These are phyloP conservation scores for Fusarium compactum DNA, from an alignment of 2,329 filamentous ascomycete genomes.

Conservation along the genomic window DNA sequence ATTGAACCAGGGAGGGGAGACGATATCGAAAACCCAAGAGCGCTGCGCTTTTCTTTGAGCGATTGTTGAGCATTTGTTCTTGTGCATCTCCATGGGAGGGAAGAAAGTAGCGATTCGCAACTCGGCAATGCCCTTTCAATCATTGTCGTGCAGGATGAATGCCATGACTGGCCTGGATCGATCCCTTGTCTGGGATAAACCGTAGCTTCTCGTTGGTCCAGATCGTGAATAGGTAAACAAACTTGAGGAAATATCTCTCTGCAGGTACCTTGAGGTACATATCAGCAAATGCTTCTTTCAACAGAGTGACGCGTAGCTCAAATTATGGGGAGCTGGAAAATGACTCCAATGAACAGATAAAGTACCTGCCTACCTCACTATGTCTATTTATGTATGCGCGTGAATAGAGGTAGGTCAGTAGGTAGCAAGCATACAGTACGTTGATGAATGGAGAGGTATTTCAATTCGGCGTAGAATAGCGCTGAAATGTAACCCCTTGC, in stretches of 20 bases:
- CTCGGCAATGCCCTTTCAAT: neutral
- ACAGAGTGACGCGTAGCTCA: neutral
- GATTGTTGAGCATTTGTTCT: neutral
- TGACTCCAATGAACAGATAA: neutral
- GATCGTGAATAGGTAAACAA: neutral
- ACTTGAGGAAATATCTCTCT: neutral
- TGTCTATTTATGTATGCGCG: neutral
- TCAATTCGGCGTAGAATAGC: slow-evolving; percentile 26
- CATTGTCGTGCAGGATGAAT: neutral
- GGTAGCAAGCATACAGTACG: neutral
- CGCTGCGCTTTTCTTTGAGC: neutral
- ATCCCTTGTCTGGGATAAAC: neutral
- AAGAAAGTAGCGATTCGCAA: neutral
- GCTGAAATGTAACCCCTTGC: slow-evolving; percentile 30
- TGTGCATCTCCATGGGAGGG: neutral
- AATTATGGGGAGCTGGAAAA: neutral
- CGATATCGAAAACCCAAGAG: neutral
- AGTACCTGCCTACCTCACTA: neutral
- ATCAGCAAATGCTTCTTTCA: neutral
- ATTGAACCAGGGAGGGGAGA: slow-evolving; percentile 1
- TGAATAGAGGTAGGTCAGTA: neutral
- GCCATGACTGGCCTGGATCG: neutral
- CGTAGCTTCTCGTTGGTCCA: neutral
- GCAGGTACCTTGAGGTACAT: neutral
- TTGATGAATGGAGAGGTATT: neutral